These are phyloP conservation scores for Tillandsia leiboldiana DNA, from an alignment of 176 grass and related monocot genomes.

Conservation along the genomic window DNA sequence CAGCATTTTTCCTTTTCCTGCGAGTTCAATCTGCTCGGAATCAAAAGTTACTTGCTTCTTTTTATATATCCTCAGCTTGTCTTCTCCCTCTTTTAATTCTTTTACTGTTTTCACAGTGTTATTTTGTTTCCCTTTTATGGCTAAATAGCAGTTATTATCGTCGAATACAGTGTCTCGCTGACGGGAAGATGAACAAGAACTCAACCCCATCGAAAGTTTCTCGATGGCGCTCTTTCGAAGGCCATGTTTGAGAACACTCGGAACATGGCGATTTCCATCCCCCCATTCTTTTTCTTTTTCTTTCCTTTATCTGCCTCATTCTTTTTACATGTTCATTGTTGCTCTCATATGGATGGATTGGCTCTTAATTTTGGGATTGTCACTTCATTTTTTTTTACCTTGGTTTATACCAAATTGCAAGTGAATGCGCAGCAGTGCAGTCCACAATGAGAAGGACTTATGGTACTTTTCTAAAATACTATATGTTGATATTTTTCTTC, in stretches of 20 bases:
- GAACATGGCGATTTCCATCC: slow-evolving; percentile 5
- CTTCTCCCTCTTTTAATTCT: slow-evolving; percentile 1
- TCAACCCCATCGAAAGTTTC: background rate
- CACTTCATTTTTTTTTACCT: background rate
- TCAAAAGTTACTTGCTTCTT: too few relatives aligned
- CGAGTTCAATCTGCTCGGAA: too few relatives aligned
- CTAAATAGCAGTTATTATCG: slow-evolving; percentile 61
- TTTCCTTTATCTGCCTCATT: background rate
- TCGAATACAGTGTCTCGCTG: slow-evolving; percentile 34
- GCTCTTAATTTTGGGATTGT: slow-evolving; percentile 5
- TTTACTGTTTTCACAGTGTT: slow-evolving; percentile 36
- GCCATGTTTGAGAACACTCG: background rate
- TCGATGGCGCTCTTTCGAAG: background rate
- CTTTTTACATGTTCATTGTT: slow-evolving; percentile 8
- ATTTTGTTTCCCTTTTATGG: slow-evolving; percentile 29
- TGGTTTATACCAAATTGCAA: too few relatives aligned
- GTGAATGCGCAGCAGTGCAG: too few relatives aligned
- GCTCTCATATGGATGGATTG: too few relatives aligned
- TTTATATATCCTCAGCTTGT: background rate
- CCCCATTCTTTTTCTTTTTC: background rate
- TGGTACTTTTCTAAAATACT: too few relatives aligned
- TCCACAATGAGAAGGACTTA: too few relatives aligned
- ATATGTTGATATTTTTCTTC: too few relatives aligned
- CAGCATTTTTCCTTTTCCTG: too few relatives aligned
- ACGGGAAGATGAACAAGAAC: slow-evolving; percentile 34